These are phyloP conservation scores for Melaleuca alternifolia DNA, from an alignment of 345 rosid species.

Conservation along the genomic window DNA sequence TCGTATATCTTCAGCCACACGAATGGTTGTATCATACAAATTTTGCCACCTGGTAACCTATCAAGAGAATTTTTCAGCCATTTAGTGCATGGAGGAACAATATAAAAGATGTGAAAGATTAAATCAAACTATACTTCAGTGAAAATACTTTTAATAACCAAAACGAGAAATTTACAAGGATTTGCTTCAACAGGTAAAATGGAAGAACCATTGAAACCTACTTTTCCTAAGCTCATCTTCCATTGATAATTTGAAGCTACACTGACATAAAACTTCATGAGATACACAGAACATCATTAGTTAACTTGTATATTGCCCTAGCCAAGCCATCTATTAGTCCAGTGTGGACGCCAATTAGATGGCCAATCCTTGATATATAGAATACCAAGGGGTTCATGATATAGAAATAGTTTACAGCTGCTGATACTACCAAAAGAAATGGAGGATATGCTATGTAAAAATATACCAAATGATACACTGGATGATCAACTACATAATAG, in stretches of 20 bases:
- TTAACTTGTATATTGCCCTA: neutral
- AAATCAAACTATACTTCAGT: neutral
- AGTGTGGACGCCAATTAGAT: neutral
- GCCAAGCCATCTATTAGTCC: neutral
- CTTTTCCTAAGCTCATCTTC: neutral
- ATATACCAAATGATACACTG: neutral
- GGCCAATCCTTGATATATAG: neutral
- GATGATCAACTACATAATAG: no score
- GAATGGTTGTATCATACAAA: slow-evolving; percentile 46
- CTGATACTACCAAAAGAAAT: neutral
- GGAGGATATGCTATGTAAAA: neutral
- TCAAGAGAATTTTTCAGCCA: slow-evolving; percentile 7
- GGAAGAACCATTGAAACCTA: neutral
- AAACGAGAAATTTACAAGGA: neutral
- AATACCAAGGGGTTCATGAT: neutral
- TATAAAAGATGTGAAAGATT: neutral
- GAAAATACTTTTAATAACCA: neutral
- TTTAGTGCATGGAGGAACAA: neutral
- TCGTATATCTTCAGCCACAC: slow-evolving; percentile 72
- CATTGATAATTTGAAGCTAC: neutral
- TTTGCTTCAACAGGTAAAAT: neutral
- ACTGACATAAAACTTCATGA: neutral
- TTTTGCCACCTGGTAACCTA: slow-evolving; percentile 63
- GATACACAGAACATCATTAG: neutral
- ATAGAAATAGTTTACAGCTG: neutral